Evolutionary conservation across 169 alveolate genomes (phyloP).

Genomic region (Cryptosporidium meleagridis): DNA sequence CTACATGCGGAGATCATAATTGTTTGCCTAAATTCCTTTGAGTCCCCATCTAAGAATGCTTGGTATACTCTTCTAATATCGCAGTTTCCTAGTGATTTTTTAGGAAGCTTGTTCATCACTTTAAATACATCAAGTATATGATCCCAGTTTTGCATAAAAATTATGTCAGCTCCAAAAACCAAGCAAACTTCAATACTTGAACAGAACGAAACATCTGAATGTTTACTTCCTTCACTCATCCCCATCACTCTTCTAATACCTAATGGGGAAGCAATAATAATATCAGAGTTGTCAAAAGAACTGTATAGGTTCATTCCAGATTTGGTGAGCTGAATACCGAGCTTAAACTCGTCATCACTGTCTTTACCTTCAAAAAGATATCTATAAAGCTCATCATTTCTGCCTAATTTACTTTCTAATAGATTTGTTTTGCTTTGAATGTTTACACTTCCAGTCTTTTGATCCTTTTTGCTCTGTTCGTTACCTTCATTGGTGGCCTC

Average conservation of each 20-base stretch:
- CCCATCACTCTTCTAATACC: conserved; percentile 84
- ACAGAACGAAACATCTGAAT: conserved; percentile 80
- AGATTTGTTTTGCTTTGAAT: neutral
- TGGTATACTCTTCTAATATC: conserved; percentile 80
- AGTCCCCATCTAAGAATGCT: conserved; percentile 78
- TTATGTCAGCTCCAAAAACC: conserved; percentile 86
- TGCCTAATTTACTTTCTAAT: conserved; percentile 15
- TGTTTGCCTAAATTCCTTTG: conserved; percentile 79
- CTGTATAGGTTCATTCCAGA: conserved; percentile 83
- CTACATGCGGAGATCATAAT: conserved; percentile 59
- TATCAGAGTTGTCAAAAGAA: conserved; percentile 87
- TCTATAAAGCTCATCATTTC: conserved; percentile 72
- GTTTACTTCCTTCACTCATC: conserved; percentile 58
- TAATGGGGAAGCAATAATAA: conserved; percentile 90
- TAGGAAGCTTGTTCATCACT: conserved; percentile 79
- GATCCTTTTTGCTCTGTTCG: neutral
- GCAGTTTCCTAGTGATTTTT: conserved; percentile 80
- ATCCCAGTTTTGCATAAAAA: conserved; percentile 89
- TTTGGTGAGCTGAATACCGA: conserved; percentile 85
- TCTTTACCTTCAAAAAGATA: conserved; percentile 82
- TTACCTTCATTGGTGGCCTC: neutral
- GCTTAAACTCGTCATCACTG: conserved; percentile 87
- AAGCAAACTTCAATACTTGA: conserved; percentile 88
- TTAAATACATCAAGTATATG: conserved; percentile 80
- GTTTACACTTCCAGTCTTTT: neutral